A percentile compares a stretch with the other conserved stretches of the same genome.
Evolutionary conservation across 306 rosid genomes (phyloP).

Genomic region (Aeschynomene evenia): DNA sequence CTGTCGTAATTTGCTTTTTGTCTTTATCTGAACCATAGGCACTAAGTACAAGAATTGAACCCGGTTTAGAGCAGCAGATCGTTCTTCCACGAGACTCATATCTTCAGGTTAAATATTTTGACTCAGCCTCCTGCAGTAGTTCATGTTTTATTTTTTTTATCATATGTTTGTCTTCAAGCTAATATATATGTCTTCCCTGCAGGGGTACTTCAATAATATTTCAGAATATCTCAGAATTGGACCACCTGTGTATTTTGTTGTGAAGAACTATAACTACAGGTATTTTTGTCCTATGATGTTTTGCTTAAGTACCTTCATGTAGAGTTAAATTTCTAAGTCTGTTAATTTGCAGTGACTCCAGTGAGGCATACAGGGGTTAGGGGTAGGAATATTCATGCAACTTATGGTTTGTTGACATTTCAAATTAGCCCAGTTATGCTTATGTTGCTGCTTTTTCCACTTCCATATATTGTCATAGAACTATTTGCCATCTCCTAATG

Average conservation of each 20-base stretch:
- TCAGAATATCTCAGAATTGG: conserved; percentile 93
- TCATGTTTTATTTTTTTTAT: conserved; percentile 24
- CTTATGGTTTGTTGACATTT: conserved; percentile 4
- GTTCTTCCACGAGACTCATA: conserved; percentile 96
- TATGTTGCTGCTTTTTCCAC: background rate
- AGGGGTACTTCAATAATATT: conserved; percentile 93
- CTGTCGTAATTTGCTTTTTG: conserved; percentile 7
- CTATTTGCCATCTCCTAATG: background rate
- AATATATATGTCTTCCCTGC: conserved; percentile 38
- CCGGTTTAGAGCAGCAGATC: conserved; percentile 94
- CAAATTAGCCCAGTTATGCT: background rate
- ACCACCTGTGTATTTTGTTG: conserved; percentile 92
- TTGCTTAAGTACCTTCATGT: conserved; percentile 6
- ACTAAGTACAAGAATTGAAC: conserved; percentile 84
- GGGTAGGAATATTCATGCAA: conserved; percentile 17
- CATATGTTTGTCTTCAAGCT: conserved; percentile 17
- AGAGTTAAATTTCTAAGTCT: background rate
- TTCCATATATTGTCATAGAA: background rate
- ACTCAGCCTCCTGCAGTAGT: conserved; percentile 1
- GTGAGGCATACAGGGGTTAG: conserved; percentile 22
- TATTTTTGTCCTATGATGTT: conserved; percentile 31
- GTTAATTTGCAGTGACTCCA: conserved; percentile 1
- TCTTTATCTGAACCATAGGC: conserved; percentile 53
- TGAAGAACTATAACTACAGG: conserved; percentile 95
- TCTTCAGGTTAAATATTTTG: conserved; percentile 71